phyloP scores from a whole-genome alignment of 2,329 filamentous ascomycete genomes.

The Aureobasidium sp. region DNA sequence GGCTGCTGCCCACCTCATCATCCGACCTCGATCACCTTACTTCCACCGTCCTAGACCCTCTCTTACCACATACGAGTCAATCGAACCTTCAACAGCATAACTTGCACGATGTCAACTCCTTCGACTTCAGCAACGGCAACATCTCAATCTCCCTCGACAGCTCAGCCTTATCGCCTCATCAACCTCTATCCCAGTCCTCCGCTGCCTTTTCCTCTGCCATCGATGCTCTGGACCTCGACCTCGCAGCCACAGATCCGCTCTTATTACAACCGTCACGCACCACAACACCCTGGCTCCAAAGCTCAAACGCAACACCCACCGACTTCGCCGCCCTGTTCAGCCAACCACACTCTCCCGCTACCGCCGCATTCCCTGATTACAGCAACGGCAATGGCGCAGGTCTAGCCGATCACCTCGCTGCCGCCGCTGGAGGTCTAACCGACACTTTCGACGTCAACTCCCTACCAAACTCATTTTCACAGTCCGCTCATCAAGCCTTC shows the following conservation, averaged over 20 bases:
- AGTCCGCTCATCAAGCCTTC: not conserved
- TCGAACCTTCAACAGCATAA: not conserved
- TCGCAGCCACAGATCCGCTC: not conserved
- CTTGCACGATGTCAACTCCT: slow-evolving; percentile 25
- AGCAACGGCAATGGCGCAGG: not conserved
- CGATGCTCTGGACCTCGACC: not conserved
- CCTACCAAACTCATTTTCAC: not conserved
- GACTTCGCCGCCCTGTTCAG: not conserved
- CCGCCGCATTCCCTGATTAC: not conserved
- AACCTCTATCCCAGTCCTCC: not conserved
- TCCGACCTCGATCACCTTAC: slow-evolving; percentile 16
- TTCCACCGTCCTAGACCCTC: slow-evolving; percentile 1
- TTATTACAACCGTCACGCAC: not conserved
- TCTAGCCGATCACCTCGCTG: not conserved
- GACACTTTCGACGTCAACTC: not conserved
- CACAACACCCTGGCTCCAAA: not conserved
- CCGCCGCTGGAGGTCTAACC: not conserved
- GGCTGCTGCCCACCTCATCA: not conserved
- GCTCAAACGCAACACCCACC: not conserved
- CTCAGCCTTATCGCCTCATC: not conserved
- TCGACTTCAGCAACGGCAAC: slow-evolving; percentile 34
- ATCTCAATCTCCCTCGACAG: slow-evolving; percentile 34
- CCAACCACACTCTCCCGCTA: not conserved
- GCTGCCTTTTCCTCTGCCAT: not conserved
- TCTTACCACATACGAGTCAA: not conserved